These are phyloP conservation scores for Erysimum pusillum DNA, from an alignment of 441 rosid species.

Conservation along the genomic window DNA sequence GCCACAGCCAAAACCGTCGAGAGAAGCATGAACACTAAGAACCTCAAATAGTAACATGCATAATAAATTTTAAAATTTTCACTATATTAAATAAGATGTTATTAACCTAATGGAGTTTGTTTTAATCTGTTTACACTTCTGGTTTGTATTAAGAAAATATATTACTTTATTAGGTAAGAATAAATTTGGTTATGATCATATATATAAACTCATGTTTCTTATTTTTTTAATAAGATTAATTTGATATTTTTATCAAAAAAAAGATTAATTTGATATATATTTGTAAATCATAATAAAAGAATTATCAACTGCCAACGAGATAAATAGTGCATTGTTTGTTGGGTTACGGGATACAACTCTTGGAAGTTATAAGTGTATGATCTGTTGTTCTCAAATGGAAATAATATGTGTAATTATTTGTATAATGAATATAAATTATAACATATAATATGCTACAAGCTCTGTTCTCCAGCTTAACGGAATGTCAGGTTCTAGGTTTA, in stretches of 20 bases:
- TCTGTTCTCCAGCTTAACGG: too few species aligned
- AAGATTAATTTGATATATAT: too few species aligned
- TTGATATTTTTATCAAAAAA: too few species aligned
- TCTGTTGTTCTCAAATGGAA: too few species aligned
- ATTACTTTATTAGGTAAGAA: conserved; percentile 21
- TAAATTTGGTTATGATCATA: conserved; percentile 21
- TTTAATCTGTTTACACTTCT: conserved; percentile 22
- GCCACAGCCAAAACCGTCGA: conserved; percentile 57
- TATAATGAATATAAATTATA: too few species aligned
- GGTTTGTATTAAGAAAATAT: conserved; percentile 31
- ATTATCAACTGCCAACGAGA: too few species aligned
- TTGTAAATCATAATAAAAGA: neutral
- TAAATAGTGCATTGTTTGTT: too few species aligned
- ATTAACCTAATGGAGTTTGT: conserved; percentile 27
- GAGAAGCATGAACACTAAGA: conserved; percentile 59
- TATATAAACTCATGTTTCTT: conserved; percentile 5
- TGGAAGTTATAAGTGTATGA: too few species aligned
- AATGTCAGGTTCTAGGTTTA: too few species aligned
- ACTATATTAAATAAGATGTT: conserved; percentile 32
- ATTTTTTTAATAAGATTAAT: neutral
- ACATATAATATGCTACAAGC: too few species aligned
- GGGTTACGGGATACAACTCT: too few species aligned
- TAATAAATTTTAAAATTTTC: neutral
- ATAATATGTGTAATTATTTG: too few species aligned
- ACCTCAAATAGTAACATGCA: conserved; percentile 34